Percentiles rank a stretch among this genome's conserved stretches.
phyloP scores from a whole-genome alignment of 73 alveolate genomes.

The Blepharisma stoltei region DNA sequence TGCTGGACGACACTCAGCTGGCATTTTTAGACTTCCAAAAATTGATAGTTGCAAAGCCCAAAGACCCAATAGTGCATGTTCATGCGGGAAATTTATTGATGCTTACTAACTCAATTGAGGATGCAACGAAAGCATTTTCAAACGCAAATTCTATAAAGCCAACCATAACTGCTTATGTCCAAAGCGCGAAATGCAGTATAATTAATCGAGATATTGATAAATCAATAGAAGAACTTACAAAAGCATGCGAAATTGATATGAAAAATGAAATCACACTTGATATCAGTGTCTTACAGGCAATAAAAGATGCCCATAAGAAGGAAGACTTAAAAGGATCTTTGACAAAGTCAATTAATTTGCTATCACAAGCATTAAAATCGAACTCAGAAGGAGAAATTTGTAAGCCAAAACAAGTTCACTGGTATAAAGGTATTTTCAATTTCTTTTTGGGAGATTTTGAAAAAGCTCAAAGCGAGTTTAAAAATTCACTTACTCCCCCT shows the following conservation, averaged over 20 bases:
- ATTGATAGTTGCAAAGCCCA: conserved; percentile 13
- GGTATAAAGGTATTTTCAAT: conserved; percentile 39
- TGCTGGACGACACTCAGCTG: conserved; percentile 34
- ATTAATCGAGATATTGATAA: conserved; percentile 38
- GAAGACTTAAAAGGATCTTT: background rate
- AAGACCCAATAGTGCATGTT: conserved; percentile 47
- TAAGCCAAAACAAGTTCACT: conserved; percentile 36
- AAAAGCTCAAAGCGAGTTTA: conserved; percentile 46
- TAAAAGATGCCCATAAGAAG: background rate
- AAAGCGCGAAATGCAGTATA: conserved; percentile 39
- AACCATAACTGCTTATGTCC: background rate
- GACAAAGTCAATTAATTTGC: background rate
- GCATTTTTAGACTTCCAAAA: conserved; percentile 48
- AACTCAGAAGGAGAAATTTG: conserved; percentile 39
- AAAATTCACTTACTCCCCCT: conserved; percentile 41
- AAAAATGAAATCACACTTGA: conserved; percentile 1
- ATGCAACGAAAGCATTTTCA: conserved; percentile 52
- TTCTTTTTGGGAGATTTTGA: conserved; percentile 50
- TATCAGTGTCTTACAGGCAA: background rate
- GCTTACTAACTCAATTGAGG: conserved; percentile 46
- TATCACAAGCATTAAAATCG: background rate
- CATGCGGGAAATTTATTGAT: conserved; percentile 51
- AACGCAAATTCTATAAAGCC: conserved; percentile 15
- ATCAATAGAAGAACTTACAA: conserved; percentile 32
- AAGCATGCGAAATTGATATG: background rate